These are phyloP conservation scores for Lasiosphaeria ovina DNA, from an alignment of 495 filamentous ascomycete species.

Conservation along the genomic window DNA sequence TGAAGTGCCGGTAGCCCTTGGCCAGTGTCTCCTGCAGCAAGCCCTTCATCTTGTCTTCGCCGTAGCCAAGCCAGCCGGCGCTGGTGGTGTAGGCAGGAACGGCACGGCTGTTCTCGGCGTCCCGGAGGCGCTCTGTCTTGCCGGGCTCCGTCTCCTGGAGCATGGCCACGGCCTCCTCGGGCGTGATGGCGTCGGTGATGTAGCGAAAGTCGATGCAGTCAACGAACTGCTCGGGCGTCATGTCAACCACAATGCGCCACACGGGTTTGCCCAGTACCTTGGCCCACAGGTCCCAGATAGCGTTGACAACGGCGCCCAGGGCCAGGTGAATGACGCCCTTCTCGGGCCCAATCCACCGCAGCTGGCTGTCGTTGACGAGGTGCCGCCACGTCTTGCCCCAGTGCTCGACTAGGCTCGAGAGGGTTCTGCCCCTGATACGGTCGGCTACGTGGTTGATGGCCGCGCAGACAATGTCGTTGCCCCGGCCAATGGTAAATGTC, in stretches of 20 bases:
- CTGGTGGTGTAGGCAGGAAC: conserved; percentile 90
- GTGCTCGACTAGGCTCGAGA: conserved; percentile 71
- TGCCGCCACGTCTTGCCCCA: conserved; percentile 91
- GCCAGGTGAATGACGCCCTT: conserved; percentile 95
- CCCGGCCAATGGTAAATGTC: conserved; percentile 96
- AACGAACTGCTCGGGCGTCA: conserved; percentile 84
- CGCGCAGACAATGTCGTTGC: conserved; percentile 88
- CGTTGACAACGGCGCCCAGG: conserved; percentile 86
- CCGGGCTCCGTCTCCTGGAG: conserved; percentile 59
- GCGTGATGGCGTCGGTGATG: conserved; percentile 89
- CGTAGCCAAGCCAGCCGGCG: conserved; percentile 94
- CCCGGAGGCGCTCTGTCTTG: conserved; percentile 64
- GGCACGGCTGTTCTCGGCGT: conserved; percentile 67
- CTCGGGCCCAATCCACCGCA: conserved; percentile 94
- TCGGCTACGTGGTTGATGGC: conserved; percentile 76
- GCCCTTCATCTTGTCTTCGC: conserved; percentile 74
- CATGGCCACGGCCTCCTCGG: conserved; percentile 75
- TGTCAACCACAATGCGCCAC: conserved; percentile 85
- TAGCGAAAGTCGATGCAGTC: conserved; percentile 89
- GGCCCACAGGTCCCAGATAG: conserved; percentile 93
- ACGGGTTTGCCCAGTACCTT: conserved; percentile 83
- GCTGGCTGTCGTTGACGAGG: conserved; percentile 83
- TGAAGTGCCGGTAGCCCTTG: conserved; percentile 84
- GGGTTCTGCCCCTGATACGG: conserved; percentile 68
- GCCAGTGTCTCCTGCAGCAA: conserved; percentile 69